These are phyloP conservation scores for Pezicula rhizophila DNA, from an alignment of 2,329 filamentous ascomycete genomes.

Conservation along the genomic window DNA sequence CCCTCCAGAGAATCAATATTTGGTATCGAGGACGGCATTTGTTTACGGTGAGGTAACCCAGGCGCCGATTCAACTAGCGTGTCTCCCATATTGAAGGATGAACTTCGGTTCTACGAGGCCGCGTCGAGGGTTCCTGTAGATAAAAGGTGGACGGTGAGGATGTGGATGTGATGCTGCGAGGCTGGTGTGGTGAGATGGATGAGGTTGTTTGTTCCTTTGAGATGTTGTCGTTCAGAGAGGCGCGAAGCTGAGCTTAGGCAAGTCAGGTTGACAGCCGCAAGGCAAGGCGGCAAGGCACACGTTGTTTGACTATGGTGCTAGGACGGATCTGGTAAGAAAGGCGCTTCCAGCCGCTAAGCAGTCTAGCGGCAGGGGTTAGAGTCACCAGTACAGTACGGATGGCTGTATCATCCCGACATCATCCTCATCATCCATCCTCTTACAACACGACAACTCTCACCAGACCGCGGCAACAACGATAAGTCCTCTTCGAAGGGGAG, in stretches of 20 bases:
- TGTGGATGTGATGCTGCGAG: neutral
- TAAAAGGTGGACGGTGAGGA: neutral
- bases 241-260: too few relatives aligned
- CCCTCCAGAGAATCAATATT: slow-evolving; percentile 89
- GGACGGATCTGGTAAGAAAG: too few relatives aligned
- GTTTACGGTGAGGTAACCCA: slow-evolving; percentile 73
- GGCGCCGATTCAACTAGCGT: slow-evolving; percentile 76
- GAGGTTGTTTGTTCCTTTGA: neutral
- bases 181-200: neutral
- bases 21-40: slow-evolving; percentile 72
- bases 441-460: neutral
- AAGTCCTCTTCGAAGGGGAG: slow-evolving; percentile 2
- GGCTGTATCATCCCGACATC: too few relatives aligned
- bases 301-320: too few relatives aligned
- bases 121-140: neutral
- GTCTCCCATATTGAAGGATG: slow-evolving; percentile 65
- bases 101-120: neutral
- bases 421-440: neutral
- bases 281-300: too few relatives aligned
- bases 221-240: too few relatives aligned
- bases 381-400: too few relatives aligned
- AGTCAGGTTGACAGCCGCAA: too few relatives aligned
- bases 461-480: slow-evolving; percentile 1
- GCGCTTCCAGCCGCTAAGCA: too few relatives aligned
- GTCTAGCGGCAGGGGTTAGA: too few relatives aligned